These are phyloP conservation scores for Spirogloea muscicola DNA, from an alignment of 139 green algal genomes.

Conservation along the genomic window DNA sequence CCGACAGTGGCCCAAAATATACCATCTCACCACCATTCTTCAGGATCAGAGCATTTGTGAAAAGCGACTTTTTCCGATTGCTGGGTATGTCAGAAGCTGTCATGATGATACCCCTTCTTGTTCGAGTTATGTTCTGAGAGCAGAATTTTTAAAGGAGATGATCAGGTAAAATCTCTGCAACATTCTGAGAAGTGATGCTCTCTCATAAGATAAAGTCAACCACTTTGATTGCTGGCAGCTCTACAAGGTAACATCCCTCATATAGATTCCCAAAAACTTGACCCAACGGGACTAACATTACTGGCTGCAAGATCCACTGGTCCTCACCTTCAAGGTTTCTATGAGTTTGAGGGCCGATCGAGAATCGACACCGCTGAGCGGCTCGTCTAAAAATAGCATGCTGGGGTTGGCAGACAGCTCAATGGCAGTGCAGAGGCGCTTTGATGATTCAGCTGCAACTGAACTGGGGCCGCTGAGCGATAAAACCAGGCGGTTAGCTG, in stretches of 20 bases:
- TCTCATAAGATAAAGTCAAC: too few relatives aligned
- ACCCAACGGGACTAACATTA: neutral
- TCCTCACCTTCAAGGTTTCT: neutral
- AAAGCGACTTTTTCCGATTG: too few relatives aligned
- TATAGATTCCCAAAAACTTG: neutral
- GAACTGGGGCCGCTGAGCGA: neutral
- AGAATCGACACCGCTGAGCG: neutral
- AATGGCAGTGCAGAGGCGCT: neutral
- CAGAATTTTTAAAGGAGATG: too few relatives aligned
- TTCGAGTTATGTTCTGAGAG: neutral
- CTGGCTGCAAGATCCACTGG: too few relatives aligned
- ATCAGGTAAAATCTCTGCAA: too few relatives aligned
- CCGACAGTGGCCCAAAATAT: constrained; percentile 2
- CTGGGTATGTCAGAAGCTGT: too few relatives aligned
- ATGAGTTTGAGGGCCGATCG: neutral
- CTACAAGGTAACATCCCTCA: too few relatives aligned
- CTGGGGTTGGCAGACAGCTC: neutral
- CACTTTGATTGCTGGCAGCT: too few relatives aligned
- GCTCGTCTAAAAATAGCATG: neutral
- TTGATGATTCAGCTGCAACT: neutral
- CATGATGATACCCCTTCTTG: neutral
- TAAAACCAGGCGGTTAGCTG: neutral
- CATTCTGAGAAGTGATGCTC: too few relatives aligned
- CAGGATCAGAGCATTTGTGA: constrained; percentile 54
- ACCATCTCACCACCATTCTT: constrained; percentile 49